Evolutionary conservation across 768 basidiomycete genomes (phyloP).

Genomic region (Lactarius trivialis): DNA sequence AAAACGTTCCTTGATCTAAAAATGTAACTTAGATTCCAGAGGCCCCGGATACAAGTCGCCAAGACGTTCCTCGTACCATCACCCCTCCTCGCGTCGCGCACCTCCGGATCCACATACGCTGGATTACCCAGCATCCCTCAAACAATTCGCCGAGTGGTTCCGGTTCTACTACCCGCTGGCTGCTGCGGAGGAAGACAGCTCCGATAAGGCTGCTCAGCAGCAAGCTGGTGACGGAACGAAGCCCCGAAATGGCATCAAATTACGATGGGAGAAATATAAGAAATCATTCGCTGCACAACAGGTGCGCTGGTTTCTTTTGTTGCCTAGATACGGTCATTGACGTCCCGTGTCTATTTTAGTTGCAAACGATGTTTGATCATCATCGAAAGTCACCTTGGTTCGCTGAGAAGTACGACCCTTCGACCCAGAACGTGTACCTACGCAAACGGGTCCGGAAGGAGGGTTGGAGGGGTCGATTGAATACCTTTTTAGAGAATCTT

Average conservation of each 20-base stretch:
- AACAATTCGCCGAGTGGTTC: constrained; percentile 88
- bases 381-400: constrained; percentile 97
- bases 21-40: constrained; percentile 46
- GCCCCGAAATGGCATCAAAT: constrained; percentile 76
- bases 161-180: constrained; percentile 67
- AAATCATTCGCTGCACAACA: constrained; percentile 83
- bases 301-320: constrained; percentile 43
- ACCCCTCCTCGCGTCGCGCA: constrained; percentile 40
- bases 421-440: constrained; percentile 60
- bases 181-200: constrained; percentile 75
- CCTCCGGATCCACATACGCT: constrained; percentile 77
- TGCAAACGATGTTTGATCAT: constrained; percentile 92
- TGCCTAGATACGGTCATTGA: constrained; percentile 6
- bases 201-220: constrained; percentile 78
- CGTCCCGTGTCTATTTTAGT: constrained; percentile 37
- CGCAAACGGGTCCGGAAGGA: constrained; percentile 76
- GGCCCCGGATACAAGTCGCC: constrained; percentile 59
- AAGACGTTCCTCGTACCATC: constrained; percentile 51
- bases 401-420: constrained; percentile 87
- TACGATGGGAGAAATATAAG: constrained; percentile 90
- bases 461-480: constrained; percentile 73
- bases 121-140: constrained; percentile 74
- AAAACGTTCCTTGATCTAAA: constrained; percentile 14
- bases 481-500: constrained; percentile 71
- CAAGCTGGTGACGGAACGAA: constrained; percentile 78